Base-by-base conservation (phyloP, 148 eudicot species). In the Rhododendron kiyosumense region DNA sequence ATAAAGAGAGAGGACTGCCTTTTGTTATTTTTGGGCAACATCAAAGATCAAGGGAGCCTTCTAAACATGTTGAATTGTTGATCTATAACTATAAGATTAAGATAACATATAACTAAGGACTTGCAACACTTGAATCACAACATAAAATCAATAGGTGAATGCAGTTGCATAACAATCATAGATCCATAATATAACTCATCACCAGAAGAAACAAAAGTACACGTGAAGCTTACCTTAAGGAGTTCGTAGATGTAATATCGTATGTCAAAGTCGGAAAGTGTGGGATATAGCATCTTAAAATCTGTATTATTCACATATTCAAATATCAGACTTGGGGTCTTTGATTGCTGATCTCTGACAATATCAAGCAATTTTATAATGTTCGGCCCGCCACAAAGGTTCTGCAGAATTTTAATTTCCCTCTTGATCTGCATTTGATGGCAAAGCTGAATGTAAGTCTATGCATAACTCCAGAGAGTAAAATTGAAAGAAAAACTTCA, bases 361-460 rank as follows among this genome's bases (percentile, higher is more conserved):
- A 95, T 95, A 88, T 95, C 98, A 73, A 94, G 97, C 89, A 94
- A 88, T 82, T 96, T 94, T 87, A 96, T 93, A 88, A 94, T 94
- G 91, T 94, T 96, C 83, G 99, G 98, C 32, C 99, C 98, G 46
- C 98, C 98, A 81, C 98, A 94, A 67, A 96, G 94, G 87, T 96
- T 96, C 89, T 96, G 99, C 86, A 96, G 88, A 85, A 96, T 96
- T 85, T 96, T 96, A n/a, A 94, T 94, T 89, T 96, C 99, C 92
- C 99, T 93, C 93, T 94, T 96, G 90, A 96, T 96, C 99, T 96
- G 95, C 90, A 90, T 74, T 81, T 49, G 54, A 86, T 28, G 78
- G 65, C 81, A 81, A 26, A 84, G 22, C 18, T 65, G 14, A 76
- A 59, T 32, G 57, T 30, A 78, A 83, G 82, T 84, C 34, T 65